Evolutionary conservation across 116 monocot genomes (phyloP), one percentile per base, ranked within the genome.

Genomic region (Phalaenopsis hybrid): DNA sequence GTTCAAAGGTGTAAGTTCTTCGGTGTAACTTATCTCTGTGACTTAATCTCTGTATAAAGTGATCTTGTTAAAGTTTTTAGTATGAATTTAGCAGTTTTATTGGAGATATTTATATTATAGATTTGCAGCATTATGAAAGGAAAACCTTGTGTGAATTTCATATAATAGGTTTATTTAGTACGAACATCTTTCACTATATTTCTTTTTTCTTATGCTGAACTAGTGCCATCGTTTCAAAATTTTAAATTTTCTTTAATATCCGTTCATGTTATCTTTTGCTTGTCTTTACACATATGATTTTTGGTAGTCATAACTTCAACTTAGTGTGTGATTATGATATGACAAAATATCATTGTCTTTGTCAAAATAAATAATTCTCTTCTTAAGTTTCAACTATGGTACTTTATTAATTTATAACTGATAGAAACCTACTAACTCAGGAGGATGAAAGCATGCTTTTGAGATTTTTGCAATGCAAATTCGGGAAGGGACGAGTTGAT

Each of bases 371-470:
- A 18, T 45, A 44, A 75, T 16, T 44, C 41, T 75, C 8, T 45
- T 5, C 44, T 75, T 20, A 72, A 44, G 43, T 0, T 20, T 45
- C 10, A 75, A 15, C 34, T 70, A 33, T 34, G 12, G 70, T 37
- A 70, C 70, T 70, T 70, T 37, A 34, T 70, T 75, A 5, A 44
- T 75, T 44, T 45, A 16, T 2, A 75, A 20, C 44, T 72, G 2
- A 41, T 13, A 28, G 13, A 72, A 34, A 41, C 37, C 28, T 28
- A 28, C n/a, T 45, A 77, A 44, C 80, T 23, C 79, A 99, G 99
- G 99, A 95, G 76, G 99, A 99, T 86, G 99, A 99, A 79, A 93
- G 88, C 84, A 89, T 93, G 45, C 92, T 99, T 49, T 68, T 99
- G 58, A 89, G 94, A 52, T 99, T 99, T 81, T 74, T 99, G 72